A percentile compares a stretch with the other conserved stretches of the same genome.
Conservation (phyloP, 179 eudicot genomes). For the Silene coronaria region DNA sequence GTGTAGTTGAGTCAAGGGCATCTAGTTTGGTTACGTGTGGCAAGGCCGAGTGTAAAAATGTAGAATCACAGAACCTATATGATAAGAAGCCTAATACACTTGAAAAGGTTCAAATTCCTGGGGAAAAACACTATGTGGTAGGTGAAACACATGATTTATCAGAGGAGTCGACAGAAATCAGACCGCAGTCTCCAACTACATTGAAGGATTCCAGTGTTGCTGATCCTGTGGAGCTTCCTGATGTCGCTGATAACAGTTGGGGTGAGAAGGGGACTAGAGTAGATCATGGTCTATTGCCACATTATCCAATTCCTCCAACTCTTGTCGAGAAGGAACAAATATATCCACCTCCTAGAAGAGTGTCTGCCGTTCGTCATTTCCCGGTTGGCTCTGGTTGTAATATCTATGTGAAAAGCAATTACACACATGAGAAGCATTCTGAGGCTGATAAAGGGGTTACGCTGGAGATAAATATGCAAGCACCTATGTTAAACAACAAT, state of each 20-base stretch:
- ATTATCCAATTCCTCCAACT: slow-evolving; percentile 17
- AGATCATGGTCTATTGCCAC: slow-evolving; percentile 7
- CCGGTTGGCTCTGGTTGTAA: slow-evolving; percentile 58
- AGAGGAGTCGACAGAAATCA: not conserved
- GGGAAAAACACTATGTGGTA: not conserved
- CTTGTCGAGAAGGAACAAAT: slow-evolving; percentile 10
- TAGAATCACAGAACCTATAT: not conserved
- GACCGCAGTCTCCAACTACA: slow-evolving; percentile 2
- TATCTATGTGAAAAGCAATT: slow-evolving; percentile 16
- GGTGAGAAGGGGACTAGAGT: slow-evolving; percentile 15
- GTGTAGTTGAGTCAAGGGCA: slow-evolving; percentile 1
- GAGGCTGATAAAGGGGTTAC: slow-evolving; percentile 18
- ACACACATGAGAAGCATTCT: slow-evolving; percentile 9
- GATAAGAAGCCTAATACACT: slow-evolving; percentile 6
- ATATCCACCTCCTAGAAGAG: slow-evolving; percentile 27
- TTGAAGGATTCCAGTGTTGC: slow-evolving; percentile 4
- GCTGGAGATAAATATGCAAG: slow-evolving; percentile 2
- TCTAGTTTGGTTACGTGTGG: not conserved
- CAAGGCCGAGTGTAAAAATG: slow-evolving; percentile 7
- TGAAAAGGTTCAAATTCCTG: slow-evolving; percentile 11
- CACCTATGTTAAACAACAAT: slow-evolving; percentile 8
- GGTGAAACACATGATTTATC: slow-evolving; percentile 1
- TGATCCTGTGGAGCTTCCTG: slow-evolving; percentile 7
- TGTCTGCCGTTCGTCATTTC: slow-evolving; percentile 57
- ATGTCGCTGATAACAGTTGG: slow-evolving; percentile 1